Evolutionary conservation across 78 protist genomes (phyloP).

Genomic region (Bodo saltans): DNA sequence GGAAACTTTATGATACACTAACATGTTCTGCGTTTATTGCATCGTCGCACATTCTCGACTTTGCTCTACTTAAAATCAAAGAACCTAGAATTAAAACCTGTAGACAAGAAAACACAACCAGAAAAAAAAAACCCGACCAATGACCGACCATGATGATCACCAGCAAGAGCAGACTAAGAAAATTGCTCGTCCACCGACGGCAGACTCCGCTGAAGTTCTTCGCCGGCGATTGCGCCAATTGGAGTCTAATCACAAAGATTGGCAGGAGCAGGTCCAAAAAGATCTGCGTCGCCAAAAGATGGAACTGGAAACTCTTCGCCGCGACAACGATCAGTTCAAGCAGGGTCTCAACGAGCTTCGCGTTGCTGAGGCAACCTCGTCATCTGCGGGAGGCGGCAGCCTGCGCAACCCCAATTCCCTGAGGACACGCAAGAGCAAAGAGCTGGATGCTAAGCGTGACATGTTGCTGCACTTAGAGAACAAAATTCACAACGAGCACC

Average conservation of each 20-base stretch:
- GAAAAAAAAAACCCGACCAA: no score
- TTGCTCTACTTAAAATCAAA: no score
- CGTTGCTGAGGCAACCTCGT: neutral
- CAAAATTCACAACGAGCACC: neutral
- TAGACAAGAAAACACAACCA: no score
- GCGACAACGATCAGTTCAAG: neutral
- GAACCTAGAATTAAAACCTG: no score
- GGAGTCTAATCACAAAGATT: neutral
- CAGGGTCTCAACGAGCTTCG: neutral
- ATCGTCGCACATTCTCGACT: no score
- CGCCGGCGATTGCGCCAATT: slow-evolving; percentile 29
- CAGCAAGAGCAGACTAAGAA: no score
- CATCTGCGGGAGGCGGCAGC: neutral
- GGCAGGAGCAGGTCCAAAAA: neutral
- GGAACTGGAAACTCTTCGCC: neutral
- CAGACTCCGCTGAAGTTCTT: no score
- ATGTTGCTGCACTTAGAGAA: neutral
- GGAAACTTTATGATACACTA: no score
- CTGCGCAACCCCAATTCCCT: no score
- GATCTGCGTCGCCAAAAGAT: neutral
- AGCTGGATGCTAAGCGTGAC: neutral
- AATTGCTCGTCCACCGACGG: no score
- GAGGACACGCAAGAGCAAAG: neutral
- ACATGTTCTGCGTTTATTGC: no score
- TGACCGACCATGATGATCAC: no score